A percentile compares a stretch with the other conserved stretches of the same genome.
Conservation (phyloP, 257 asterid species). For the Fraxinus cuspidata region DNA sequence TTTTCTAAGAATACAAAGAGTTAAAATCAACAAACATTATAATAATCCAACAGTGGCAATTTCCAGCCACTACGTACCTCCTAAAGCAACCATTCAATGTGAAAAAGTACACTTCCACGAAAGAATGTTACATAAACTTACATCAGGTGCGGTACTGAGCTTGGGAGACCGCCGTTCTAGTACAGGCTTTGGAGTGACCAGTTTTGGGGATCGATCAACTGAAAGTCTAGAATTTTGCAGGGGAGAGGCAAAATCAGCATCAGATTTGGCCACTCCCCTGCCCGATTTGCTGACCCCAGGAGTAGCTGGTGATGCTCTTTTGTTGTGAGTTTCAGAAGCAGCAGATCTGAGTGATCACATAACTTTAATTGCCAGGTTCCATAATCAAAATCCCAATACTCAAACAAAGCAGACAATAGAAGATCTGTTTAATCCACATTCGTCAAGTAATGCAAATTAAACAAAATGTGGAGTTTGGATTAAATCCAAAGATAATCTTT, state of each 20-base stretch:
- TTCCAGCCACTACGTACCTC: constrained; percentile 1
- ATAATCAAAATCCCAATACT: neutral
- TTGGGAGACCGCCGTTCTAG: constrained; percentile 62
- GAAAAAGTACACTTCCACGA: neutral
- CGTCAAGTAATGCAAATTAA: neutral
- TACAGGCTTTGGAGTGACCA: constrained; percentile 65
- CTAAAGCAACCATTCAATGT: constrained; percentile 19
- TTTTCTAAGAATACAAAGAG: constrained; percentile 55
- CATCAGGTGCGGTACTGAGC: constrained; percentile 71
- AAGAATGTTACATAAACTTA: constrained; percentile 37
- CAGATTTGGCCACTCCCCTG: constrained; percentile 67
- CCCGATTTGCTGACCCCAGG: constrained; percentile 46
- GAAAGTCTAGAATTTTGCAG: constrained; percentile 58
- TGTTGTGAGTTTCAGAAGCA: constrained; percentile 35
- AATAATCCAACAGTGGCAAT: constrained; percentile 24
- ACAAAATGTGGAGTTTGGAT: too few relatives aligned
- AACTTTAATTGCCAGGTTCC: neutral
- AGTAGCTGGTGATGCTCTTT: constrained; percentile 31
- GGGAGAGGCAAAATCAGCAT: constrained; percentile 65
- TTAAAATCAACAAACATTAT: constrained; percentile 2
- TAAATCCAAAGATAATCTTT: neutral
- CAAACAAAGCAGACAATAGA: neutral
- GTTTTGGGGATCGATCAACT: constrained; percentile 57
- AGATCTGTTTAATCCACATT: neutral
- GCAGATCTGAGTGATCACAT: constrained; percentile 34